Evolutionary conservation across 331 rosid genomes (phyloP), one percentile per base, ranked within the genome.

Genomic region (Saraca asoca): DNA sequence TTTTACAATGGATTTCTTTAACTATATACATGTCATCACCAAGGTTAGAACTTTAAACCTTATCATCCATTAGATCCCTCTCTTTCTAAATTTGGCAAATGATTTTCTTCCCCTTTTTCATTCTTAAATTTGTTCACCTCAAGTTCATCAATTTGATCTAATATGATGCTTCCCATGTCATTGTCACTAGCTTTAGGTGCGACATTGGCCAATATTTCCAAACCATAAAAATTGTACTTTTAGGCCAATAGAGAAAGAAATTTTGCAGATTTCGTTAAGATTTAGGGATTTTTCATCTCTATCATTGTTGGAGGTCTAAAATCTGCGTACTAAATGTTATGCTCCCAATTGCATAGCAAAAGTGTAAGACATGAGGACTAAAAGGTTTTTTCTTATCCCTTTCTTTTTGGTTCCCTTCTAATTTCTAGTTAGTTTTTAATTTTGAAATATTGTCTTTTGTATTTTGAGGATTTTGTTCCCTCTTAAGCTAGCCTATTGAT

Each of bases 1-100:
- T 82, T 71, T 75, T 89, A 38, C 95, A 88, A 65, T 93, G 96
- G 50, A 89, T 85, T 74, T 88, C 78, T 85, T 92, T 93, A 49
- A 92, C 81, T 74, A 87, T 95, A 60, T 80, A 89, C 61, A 77
- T 85, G 35, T 90, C 95, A 18, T 87, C 89, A 13, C 71, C 93
- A 18, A 89, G 89, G 75, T 80, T 65, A 2, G 78, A 79, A 31
- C 85, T 74, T 38, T 52, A 51, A 4, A 55, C 76, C 0, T 48
- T 77, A 7, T 70, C 74, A 43, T 46, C 75, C 12, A 42, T 70
- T 8, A 7, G 31, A 56, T 6, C 31, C 31, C 31, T 70, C 71
- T 46, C 42, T 81, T 31, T 67, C 85, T 2, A 60, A 66, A 50
- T 58, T 75, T 20, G 62, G 79, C 37, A 51, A 37, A n/a, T 17